These are phyloP conservation scores for Eleusine coracana DNA, from an alignment of 176 grass and related monocot species.

Conservation along the genomic window DNA sequence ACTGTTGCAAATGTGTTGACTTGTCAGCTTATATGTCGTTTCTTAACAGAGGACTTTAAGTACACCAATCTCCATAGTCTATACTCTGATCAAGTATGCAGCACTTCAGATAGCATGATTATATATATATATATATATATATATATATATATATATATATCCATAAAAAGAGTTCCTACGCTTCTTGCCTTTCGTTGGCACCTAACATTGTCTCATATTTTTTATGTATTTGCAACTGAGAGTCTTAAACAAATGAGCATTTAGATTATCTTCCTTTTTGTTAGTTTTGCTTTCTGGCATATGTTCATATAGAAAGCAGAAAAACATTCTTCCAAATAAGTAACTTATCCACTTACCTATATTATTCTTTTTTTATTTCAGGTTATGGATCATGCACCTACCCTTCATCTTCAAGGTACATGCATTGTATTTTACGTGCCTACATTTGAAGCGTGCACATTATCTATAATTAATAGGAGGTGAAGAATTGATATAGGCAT, in stretches of 20 bases:
- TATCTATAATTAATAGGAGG: not conserved
- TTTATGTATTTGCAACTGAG: not conserved
- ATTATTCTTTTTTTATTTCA: constrained; percentile 17
- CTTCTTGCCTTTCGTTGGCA: not conserved
- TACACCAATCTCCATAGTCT: not conserved
- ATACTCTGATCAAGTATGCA: not conserved
- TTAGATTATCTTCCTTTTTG: not conserved
- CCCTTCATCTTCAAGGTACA: constrained; percentile 49
- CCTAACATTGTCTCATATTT: too few species aligned
- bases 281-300: not conserved
- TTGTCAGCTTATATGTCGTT: not conserved
- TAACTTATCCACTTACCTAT: not conserved
- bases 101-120: not conserved
- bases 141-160: too few species aligned
- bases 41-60: not conserved
- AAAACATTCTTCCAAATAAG: not conserved
- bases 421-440: not conserved
- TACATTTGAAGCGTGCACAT: not conserved
- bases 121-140: too few species aligned
- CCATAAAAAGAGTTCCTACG: too few species aligned
- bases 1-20: not conserved
- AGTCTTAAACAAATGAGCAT: not conserved
- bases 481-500: not conserved
- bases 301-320: not conserved
- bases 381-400: constrained; percentile 59